These are phyloP conservation scores for Hymenoscyphus repandus DNA, from an alignment of 2,329 filamentous ascomycete genomes.

Conservation along the genomic window DNA sequence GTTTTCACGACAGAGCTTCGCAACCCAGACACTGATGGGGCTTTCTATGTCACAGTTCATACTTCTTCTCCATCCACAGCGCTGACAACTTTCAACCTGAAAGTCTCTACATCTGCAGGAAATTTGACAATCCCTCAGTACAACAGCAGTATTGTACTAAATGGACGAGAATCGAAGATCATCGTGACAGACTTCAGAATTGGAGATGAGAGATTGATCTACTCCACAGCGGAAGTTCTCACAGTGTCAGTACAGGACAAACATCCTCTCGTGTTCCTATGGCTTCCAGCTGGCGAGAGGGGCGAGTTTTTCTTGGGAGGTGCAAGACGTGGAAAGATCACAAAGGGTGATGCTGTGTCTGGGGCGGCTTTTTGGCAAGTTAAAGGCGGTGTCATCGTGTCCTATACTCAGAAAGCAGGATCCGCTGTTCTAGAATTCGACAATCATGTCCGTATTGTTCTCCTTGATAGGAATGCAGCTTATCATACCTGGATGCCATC, in stretches of 20 bases:
- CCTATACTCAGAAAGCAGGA: slow-evolving; percentile 45
- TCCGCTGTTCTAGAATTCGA: slow-evolving; percentile 42
- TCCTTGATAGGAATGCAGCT: slow-evolving; percentile 49
- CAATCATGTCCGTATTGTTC: slow-evolving; percentile 43
- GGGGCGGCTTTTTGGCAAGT: slow-evolving; percentile 39
- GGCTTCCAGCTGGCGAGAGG: slow-evolving; percentile 48
- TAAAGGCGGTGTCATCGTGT: slow-evolving; percentile 37
- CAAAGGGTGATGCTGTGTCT: slow-evolving; percentile 38
- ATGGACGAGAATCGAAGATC: slow-evolving; percentile 59
- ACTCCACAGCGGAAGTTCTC: slow-evolving; percentile 51
- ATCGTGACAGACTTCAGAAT: slow-evolving; percentile 54
- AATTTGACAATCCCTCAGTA: slow-evolving; percentile 48
- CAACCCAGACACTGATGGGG: slow-evolving; percentile 51
- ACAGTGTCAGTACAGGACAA: slow-evolving; percentile 45
- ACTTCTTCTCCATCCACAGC: slow-evolving; percentile 45
- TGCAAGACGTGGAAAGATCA: slow-evolving; percentile 45
- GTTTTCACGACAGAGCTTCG: slow-evolving; percentile 51
- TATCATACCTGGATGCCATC: slow-evolving; percentile 53
- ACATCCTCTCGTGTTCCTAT: slow-evolving; percentile 45
- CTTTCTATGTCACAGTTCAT: slow-evolving; percentile 56
- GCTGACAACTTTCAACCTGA: slow-evolving; percentile 47
- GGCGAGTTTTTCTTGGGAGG: slow-evolving; percentile 50
- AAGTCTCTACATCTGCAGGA: slow-evolving; percentile 51
- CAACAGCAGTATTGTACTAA: slow-evolving; percentile 43
- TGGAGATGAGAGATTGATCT: slow-evolving; percentile 45